Base-by-base conservation (phyloP, 1,139 yeast species). In the Candida labiduridarum region DNA sequence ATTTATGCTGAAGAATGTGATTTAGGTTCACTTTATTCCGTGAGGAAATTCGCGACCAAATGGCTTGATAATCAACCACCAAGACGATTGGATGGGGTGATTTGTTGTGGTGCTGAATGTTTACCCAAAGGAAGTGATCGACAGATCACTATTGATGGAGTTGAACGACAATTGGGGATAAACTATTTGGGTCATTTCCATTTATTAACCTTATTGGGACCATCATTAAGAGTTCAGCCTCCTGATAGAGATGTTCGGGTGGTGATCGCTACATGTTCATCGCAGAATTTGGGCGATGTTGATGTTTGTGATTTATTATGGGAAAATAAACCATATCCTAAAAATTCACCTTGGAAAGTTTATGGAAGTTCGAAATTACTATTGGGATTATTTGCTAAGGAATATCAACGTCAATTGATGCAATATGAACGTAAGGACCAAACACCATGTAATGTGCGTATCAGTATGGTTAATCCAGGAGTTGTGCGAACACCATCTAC, bases 21-120 rank as follows among this genome's bases (percentile, higher is more conserved):
- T 65, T 74, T 94, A 53, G 76, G 83, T 25, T 85, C 89, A 49
- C 72, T 94, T 53, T 75, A 85, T 63, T 84, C 92, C 6, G 78
- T 94, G n/a, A 78, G 99, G 58, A 84, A 85, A 64, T 94, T 94
- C 72, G 97, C 97, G 30, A 92, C 99, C 1, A 84, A 79, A 56
- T 94, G 98, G 98, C 76, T 94, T 52, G 96, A 94, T 66, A 91
- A 89, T 63, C 75, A 84, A 39, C 96, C 97, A 1, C 96, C 97
- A 6, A 77, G 99, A 59, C 70, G 99, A 51, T 73, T 94, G 49
- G 99, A 94, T 65, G 96, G 96, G 52, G 80, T 94, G 15, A 68
- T 94, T 4, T 88, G 96, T 62, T 84, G 92, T 69, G 97, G 97
- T 1, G 94, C 90, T 10, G 92, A 89, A 49, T 76, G 85, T 53